Base-by-base conservation (phyloP, 768 basidiomycete genomes). In the Hericium erinaceus region DNA sequence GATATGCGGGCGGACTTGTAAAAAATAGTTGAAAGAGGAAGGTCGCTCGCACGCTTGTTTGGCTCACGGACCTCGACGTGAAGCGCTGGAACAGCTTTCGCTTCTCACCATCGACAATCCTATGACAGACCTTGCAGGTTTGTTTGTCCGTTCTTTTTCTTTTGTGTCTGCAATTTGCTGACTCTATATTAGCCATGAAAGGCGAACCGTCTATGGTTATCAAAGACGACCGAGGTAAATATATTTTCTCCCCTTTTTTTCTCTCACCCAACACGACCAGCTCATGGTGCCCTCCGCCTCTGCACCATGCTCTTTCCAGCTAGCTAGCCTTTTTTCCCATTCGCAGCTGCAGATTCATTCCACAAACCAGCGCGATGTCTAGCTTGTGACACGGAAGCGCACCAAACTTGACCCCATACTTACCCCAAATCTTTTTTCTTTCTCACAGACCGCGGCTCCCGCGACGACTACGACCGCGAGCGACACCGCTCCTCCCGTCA, bases 401-500 rank as follows among this genome's bases (percentile, higher is more conserved):
- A 18, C 24, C 24, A 39, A 37, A 48, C 55, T 26, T 58, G 57
- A 57, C 53, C 59, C 56, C 39, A 52, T 63, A 56, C 62, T 63
- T 55, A 63, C 58, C 60, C 44, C 28, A 24, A 41, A 48, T 50
- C 52, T 57, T 57, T 53, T 61, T 52, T 56, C 51, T 41, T 33
- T 55, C 58, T 59, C 52, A 57, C 62, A 63, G 62, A 63, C 18
- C 62, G 62, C 12, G 54, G 57, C 37, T 60, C 61, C 26, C 56
- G 59, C 49, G 64, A 66, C 52, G 64, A 66, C 52, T 57, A 65
- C 39, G 64, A 68, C 46, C 52, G 66, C 28, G 64, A 61, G 54
- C 63, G 64, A 41, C 57, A 64, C 40, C 66, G 66, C 62, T 60
- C 64, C 49, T 65, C 60, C 49, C 62, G 68, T 37, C 62, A 63